phyloP scores from a whole-genome alignment of 2,329 filamentous ascomycete genomes.

The Sclerotinia glacialis region DNA sequence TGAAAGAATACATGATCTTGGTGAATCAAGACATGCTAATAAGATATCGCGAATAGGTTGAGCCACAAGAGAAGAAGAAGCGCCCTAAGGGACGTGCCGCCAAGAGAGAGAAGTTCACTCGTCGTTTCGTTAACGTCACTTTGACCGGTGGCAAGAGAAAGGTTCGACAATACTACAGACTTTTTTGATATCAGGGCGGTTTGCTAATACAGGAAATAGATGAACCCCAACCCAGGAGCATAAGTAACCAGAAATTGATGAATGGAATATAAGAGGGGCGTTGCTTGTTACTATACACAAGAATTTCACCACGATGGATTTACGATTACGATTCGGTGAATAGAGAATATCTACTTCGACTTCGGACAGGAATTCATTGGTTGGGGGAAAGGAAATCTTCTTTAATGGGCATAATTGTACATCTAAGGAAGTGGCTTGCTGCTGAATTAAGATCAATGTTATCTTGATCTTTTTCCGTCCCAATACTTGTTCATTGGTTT shows the following conservation, averaged over 20 bases:
- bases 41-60: constrained; percentile 58
- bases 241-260: constrained; percentile 46
- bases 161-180: constrained; percentile 49
- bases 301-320: constrained; percentile 16
- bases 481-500: constrained; percentile 18
- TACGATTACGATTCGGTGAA: constrained; percentile 25
- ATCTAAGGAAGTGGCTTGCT: constrained; percentile 26
- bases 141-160: constrained; percentile 98
- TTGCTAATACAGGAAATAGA: constrained; percentile 47
- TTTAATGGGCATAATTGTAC: constrained; percentile 39
- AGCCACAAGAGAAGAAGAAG: constrained; percentile 94
- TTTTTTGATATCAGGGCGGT: not conserved
- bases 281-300: constrained; percentile 30
- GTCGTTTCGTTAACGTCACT: constrained; percentile 97
- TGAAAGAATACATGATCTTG: not conserved
- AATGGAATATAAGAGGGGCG: constrained; percentile 32
- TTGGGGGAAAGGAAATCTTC: constrained; percentile 37
- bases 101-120: constrained; percentile 95
- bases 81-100: constrained; percentile 93
- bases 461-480: constrained; percentile 22
- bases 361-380: constrained; percentile 32
- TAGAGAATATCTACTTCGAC: constrained; percentile 32
- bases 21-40: constrained; percentile 29
- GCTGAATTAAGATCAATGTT: constrained; percentile 24
- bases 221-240: constrained; percentile 82